Evolutionary conservation across 2,329 filamentous ascomycete species (phyloP).

Genomic region (Alternaria hordeiaustralica): DNA sequence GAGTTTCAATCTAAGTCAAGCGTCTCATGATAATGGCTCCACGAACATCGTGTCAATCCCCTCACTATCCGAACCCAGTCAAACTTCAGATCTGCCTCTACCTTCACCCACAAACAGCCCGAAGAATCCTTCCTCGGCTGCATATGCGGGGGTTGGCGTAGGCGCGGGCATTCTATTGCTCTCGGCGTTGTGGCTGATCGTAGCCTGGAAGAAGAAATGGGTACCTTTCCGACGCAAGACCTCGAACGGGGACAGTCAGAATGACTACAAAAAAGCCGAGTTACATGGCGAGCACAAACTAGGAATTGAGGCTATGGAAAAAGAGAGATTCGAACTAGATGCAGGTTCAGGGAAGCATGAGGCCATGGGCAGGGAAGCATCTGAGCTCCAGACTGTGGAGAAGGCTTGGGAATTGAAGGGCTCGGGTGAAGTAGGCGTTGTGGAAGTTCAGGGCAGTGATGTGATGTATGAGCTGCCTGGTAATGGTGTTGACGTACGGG

Average conservation of each 20-base stretch:
- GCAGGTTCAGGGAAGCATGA: neutral
- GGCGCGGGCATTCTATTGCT: neutral
- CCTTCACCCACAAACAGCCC: neutral
- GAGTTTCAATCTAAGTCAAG: conserved; percentile 37
- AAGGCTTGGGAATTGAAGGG: neutral
- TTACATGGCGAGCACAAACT: neutral
- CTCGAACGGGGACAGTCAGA: neutral
- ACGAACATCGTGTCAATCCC: neutral
- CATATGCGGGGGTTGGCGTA: neutral
- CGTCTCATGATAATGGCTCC: neutral
- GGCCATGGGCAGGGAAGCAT: neutral
- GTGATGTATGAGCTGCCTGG: neutral
- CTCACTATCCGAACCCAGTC: neutral
- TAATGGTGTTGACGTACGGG: neutral
- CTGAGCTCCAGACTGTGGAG: neutral
- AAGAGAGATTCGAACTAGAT: neutral
- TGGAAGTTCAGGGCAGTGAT: neutral
- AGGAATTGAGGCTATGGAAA: neutral
- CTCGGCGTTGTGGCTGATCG: neutral
- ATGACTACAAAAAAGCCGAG: neutral
- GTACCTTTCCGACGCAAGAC: neutral
- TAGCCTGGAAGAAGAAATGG: neutral
- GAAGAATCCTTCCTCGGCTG: neutral
- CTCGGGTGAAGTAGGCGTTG: neutral
- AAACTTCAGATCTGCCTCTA: neutral